Evolutionary conservation across 192 early-diverging fungal species (phyloP), one percentile per base, ranked within the genome.

Genomic region (Pilobolus umbonatus): DNA sequence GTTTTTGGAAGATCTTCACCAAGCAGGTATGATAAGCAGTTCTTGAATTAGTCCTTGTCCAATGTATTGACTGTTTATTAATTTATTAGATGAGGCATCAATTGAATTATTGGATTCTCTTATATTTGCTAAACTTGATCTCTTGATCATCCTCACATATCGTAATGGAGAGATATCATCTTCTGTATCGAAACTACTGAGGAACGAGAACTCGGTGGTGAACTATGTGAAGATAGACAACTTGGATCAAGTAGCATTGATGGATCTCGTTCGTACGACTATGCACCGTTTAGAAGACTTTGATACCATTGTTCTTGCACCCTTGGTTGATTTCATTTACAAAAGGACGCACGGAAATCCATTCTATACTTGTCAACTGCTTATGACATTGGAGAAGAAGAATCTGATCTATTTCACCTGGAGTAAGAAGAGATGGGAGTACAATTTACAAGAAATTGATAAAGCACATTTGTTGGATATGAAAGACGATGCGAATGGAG

Each of bases 1-100:
- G 66, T 68, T 68, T 50, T 38, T 68, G 45, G 66, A 68, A 52
- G 66, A 68, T 62, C 47, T 68, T 15, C 66, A 68, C 47, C 66
- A 68, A 68, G 66, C 66, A 55, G 66, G 66, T 68, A 61, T 9
- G 22, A 15, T 10, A 22, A 31, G 12, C 14, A 15, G 14, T 17
- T n/a, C 61, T 34, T 14, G 12, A 4, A 24, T 15, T 52, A 9
- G 6, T 21, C 15, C 12, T 54, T n/a, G 25, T 17, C 21, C 26
- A 24, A 21, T 55, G 12, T n/a, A 34, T 32, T 57, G 31, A 47
- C 47, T 32, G 6, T 17, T 28, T 34, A 11, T 31, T 49, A n/a
- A n/a, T n/a, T n/a, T n/a, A n/a, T 14, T 57, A 68, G 66, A 68
- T 36, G 60, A 68, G 57, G 60, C 67, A 22, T 68, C 67, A 10